Evolutionary conservation across 208 protist genomes (phyloP).

Genomic region (Leishmania braziliensis): DNA sequence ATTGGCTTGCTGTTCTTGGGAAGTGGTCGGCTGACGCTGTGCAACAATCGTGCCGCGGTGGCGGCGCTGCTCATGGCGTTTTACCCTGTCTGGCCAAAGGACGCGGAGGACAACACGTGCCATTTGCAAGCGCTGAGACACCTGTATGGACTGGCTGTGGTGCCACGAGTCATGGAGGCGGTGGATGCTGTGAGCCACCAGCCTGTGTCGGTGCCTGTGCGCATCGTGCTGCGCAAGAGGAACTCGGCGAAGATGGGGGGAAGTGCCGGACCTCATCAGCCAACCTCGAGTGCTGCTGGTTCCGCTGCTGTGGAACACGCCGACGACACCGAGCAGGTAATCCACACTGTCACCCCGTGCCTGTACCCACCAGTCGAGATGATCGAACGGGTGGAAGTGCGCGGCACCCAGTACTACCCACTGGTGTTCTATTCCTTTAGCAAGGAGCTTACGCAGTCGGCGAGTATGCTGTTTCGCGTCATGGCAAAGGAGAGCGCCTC

Average conservation of each 20-base stretch:
- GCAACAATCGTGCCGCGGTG: slow-evolving; percentile 73
- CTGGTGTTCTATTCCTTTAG: slow-evolving; percentile 32
- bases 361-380: slow-evolving; percentile 69
- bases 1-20: slow-evolving; percentile 96
- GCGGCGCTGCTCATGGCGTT: slow-evolving; percentile 93
- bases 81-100: slow-evolving; percentile 93
- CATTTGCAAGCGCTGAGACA: slow-evolving; percentile 93
- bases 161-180: slow-evolving; percentile 91
- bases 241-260: neutral
- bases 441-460: slow-evolving; percentile 17
- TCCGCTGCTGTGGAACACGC: neutral
- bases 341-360: slow-evolving; percentile 54
- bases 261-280: neutral
- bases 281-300: slow-evolving; percentile 48
- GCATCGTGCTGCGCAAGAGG: slow-evolving; percentile 49
- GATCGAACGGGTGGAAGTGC: slow-evolving; percentile 75
- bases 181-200: slow-evolving; percentile 89
- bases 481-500: slow-evolving; percentile 21
- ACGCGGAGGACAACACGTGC: slow-evolving; percentile 90
- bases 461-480: slow-evolving; percentile 25
- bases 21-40: slow-evolving; percentile 89
- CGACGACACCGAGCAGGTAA: neutral
- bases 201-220: slow-evolving; percentile 71
- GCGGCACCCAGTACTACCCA: slow-evolving; percentile 63
- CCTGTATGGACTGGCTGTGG: slow-evolving; percentile 94